Conservation (phyloP, 208 protist genomes). For the Trypanosoma caninum region DNA sequence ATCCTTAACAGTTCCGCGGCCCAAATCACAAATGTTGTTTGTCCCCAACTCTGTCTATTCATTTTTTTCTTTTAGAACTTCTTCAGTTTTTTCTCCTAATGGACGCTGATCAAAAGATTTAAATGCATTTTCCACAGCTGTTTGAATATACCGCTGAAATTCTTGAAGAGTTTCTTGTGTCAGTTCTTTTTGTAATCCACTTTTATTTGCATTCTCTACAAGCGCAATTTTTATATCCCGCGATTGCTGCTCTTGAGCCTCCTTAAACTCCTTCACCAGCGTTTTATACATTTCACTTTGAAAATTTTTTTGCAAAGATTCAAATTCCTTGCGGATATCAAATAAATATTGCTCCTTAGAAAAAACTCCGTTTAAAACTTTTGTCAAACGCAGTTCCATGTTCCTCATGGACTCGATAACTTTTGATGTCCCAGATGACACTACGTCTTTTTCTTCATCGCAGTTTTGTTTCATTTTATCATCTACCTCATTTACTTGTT, state of each 20-base stretch:
- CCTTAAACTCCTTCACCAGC: background rate
- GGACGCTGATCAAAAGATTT: background rate
- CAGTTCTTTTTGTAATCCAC: conserved; percentile 1
- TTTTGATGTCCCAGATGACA: background rate
- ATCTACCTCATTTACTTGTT: conserved; percentile 2
- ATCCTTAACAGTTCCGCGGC: no score
- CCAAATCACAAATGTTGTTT: no score
- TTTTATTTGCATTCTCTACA: background rate
- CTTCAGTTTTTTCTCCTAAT: background rate
- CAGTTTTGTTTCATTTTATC: conserved; percentile 3
- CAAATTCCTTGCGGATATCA: conserved; percentile 16
- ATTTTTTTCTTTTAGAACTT: background rate
- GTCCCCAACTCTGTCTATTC: no score
- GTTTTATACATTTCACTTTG: conserved; percentile 7
- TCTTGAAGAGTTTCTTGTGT: conserved; percentile 4
- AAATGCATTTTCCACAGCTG: conserved; percentile 22
- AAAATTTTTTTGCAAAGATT: conserved; percentile 8
- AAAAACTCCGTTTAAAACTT: background rate
- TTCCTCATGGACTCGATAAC: background rate
- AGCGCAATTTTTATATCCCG: background rate
- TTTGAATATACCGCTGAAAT: conserved; percentile 18
- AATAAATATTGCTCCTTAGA: conserved; percentile 14
- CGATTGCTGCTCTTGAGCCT: conserved; percentile 11
- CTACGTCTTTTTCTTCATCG: background rate
- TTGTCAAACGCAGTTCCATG: conserved; percentile 4